Conservation (phyloP, 176 grass and related monocot genomes). For the Oryza meyeriana region DNA sequence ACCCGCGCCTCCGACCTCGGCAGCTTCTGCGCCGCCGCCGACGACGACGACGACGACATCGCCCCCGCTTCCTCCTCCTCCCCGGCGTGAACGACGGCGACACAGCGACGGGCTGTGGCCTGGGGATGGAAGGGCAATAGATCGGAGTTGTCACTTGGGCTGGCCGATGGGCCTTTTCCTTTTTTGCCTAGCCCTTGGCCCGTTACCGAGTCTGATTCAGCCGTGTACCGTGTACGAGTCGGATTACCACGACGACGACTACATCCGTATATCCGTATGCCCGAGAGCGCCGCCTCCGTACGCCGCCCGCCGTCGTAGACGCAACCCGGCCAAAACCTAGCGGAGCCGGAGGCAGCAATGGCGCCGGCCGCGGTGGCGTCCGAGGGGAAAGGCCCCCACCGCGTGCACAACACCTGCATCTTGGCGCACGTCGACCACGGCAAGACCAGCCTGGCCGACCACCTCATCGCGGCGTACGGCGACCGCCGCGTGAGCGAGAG, state of each 20-base stretch:
- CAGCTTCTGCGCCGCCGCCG: constrained; percentile 42
- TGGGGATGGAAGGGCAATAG: background rate
- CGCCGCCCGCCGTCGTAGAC: too few species aligned
- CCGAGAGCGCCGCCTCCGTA: too few species aligned
- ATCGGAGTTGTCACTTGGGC: background rate
- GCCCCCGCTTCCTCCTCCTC: background rate
- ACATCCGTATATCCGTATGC: too few species aligned
- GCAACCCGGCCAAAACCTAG: constrained; percentile 22
- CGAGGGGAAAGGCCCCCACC: constrained; percentile 8
- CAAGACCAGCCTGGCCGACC: constrained; percentile 88
- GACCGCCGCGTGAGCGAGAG: constrained; percentile 63
- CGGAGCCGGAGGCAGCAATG: background rate
- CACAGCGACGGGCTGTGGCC: background rate
- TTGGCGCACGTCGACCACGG: constrained; percentile 89
- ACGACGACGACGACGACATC: constrained; percentile 44
- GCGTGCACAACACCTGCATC: constrained; percentile 83
- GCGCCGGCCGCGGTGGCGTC: background rate
- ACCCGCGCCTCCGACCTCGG: constrained; percentile 43
- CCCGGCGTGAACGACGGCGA: background rate
- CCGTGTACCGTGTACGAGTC: too few species aligned
- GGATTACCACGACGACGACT: too few species aligned
- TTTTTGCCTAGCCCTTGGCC: too few species aligned
- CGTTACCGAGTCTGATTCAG: too few species aligned
- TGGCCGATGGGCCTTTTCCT: background rate
- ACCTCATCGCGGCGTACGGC: constrained; percentile 72